These are phyloP conservation scores for Penicillium sp. DNA, from an alignment of 2,329 filamentous ascomycete species.

Conservation along the genomic window DNA sequence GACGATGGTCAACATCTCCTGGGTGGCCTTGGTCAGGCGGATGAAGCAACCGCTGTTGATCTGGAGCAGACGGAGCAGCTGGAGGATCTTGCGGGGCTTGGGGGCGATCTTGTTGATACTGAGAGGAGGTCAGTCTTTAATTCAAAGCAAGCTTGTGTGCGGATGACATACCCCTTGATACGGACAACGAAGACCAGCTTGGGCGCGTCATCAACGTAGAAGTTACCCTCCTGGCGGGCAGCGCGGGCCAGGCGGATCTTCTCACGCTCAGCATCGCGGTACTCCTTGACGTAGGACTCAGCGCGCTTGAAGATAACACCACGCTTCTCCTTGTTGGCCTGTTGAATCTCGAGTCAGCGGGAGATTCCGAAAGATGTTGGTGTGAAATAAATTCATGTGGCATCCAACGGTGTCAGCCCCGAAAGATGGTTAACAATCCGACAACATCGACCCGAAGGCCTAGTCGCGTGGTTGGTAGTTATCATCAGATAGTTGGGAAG, in stretches of 20 bases:
- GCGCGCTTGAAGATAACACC: slow-evolving; percentile 99
- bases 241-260: slow-evolving; percentile 89
- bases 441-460: slow-evolving; percentile 91
- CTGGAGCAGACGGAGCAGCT: slow-evolving; percentile 98
- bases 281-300: slow-evolving; percentile 99
- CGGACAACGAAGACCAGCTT: slow-evolving; percentile 97
- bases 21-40: slow-evolving; percentile 94
- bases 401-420: slow-evolving; percentile 68
- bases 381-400: slow-evolving; percentile 12
- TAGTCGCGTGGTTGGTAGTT: slow-evolving; percentile 82
- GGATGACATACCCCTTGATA: slow-evolving; percentile 81
- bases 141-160: background rate
- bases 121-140: slow-evolving; percentile 11
- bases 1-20: slow-evolving; percentile 96
- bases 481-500: slow-evolving; percentile 69
- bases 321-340: slow-evolving; percentile 99
- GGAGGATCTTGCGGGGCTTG: slow-evolving; percentile 99
- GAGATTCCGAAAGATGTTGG: slow-evolving; percentile 12
- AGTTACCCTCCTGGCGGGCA: slow-evolving; percentile 87
- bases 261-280: slow-evolving; percentile 97
- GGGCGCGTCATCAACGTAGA: slow-evolving; percentile 90
- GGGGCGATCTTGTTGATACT: slow-evolving; percentile 99
- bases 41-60: slow-evolving; percentile 99
- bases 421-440: slow-evolving; percentile 59
- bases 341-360: slow-evolving; percentile 32